A percentile compares a stretch with the other conserved stretches of the same genome.
Evolutionary conservation across 805 yeast genomes (phyloP).

Genomic region (Scheffersomyces ergatensis): DNA sequence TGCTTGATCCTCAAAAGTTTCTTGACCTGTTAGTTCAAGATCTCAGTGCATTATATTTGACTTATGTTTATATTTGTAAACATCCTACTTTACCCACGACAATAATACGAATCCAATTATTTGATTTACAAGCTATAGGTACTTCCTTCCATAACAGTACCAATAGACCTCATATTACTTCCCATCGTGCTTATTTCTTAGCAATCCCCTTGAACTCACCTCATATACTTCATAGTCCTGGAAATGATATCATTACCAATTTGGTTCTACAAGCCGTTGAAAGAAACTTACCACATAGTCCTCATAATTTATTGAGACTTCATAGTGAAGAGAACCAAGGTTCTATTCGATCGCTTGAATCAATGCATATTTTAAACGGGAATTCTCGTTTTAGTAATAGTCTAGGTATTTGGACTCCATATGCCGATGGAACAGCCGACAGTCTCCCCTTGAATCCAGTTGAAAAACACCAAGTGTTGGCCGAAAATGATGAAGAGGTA

Average conservation of each 20-base stretch:
- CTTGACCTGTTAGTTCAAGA: constrained; percentile 46
- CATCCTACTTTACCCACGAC: constrained; percentile 64
- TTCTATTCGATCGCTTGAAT: constrained; percentile 45
- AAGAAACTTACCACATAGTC: constrained; percentile 45
- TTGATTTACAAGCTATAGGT: constrained; percentile 40
- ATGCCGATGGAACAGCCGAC: constrained; percentile 68
- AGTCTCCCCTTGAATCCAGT: constrained; percentile 55
- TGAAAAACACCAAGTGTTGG: constrained; percentile 38
- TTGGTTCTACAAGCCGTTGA: constrained; percentile 63
- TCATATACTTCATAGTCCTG: constrained; percentile 56
- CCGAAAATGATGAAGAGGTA: constrained; percentile 4
- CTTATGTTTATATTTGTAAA: constrained; percentile 64
- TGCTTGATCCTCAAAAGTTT: constrained; percentile 52
- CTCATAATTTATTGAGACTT: constrained; percentile 39
- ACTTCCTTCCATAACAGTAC: constrained; percentile 8
- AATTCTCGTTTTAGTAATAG: constrained; percentile 60
- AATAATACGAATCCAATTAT: constrained; percentile 65
- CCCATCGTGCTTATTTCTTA: constrained; percentile 62
- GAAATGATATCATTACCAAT: constrained; percentile 40
- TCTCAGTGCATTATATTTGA: constrained; percentile 50
- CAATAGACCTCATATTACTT: constrained; percentile 41
- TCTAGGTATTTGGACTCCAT: constrained; percentile 70
- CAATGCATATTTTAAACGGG: constrained; percentile 60
- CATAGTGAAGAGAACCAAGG: constrained; percentile 34
- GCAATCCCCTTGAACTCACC: constrained; percentile 70